Base-by-base conservation (phyloP, 2,329 filamentous ascomycete species). In the Rosellinia necatrix region DNA sequence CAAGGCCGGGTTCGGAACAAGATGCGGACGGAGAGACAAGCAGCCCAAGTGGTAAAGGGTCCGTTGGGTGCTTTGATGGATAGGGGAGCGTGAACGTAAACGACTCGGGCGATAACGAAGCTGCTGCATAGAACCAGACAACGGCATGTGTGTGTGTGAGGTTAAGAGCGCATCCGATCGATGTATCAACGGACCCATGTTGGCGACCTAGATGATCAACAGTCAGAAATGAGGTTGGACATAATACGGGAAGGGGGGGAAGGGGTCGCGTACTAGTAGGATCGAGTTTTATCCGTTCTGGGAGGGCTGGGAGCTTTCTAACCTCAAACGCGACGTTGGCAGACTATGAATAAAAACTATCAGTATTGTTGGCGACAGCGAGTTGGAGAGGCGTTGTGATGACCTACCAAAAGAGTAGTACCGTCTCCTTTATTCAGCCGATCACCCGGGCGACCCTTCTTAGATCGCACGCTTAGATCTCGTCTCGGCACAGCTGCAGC, bases 51-150 rank as follows among this genome's bases (percentile, higher is more conserved):
- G 94, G 93, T 5, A 96, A 78, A 17, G 88, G 84, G 55, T 93
- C 90, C 59, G 80, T 81, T 24, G 81, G 74, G 56, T 84, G 78
- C 71, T 85, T 88, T 22, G 87, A 85, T 10, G 85, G 81, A 62
- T 91, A 86, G 1, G 92, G 90, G 19, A 97, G 81, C 21, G 87
- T 84, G 67, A 99, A 91, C 8, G 84, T 86, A 65, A 92, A 90
- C 21, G 91, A 88, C 70, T 93, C 88, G 67, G 89, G 86, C 1
- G 88, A 87, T 48, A 84, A 77, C 29, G 83, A 81, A 21, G 82
- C 80, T n/a, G 81, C 79, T 24, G 85, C 85, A 74, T 97, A 97
- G 13, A 91, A 88, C 94, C 94, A 99, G 46, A 96, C 85, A 59
- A 96, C 83, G 65, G 92, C 94, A 69, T 92, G 87, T 6, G 88